A percentile compares a stretch with the other conserved stretches of the same genome.
phyloP scores from a whole-genome alignment of 306 rosid genomes.

The Gleditsia sinensis region DNA sequence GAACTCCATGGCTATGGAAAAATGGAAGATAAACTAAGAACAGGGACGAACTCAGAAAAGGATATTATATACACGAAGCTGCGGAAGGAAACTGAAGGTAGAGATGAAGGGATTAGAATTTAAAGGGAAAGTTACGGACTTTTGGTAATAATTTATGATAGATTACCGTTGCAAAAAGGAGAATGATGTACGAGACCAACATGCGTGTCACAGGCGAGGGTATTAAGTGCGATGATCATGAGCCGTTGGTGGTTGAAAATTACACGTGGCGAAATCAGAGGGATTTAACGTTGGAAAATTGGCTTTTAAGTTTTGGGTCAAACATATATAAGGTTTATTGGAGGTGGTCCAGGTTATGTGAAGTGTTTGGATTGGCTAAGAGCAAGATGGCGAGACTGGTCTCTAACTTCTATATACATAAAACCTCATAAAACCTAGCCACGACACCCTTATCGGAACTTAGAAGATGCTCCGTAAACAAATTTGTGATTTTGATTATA shows the following conservation, averaged over 20 bases:
- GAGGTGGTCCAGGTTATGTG: background rate
- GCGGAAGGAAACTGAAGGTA: background rate
- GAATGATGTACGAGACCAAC: background rate
- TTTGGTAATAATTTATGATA: background rate
- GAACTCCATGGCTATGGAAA: conserved; percentile 32
- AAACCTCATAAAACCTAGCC: too few relatives aligned
- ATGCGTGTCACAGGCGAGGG: conserved; percentile 9
- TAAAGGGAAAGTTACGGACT: background rate
- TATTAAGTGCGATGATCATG: conserved; percentile 1
- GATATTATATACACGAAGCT: too few relatives aligned
- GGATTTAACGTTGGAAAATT: background rate
- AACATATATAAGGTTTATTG: background rate
- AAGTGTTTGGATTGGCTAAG: background rate
- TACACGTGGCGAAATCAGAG: conserved; percentile 31
- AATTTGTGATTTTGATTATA: too few relatives aligned
- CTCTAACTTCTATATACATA: background rate
- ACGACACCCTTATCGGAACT: too few relatives aligned
- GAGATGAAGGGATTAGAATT: background rate
- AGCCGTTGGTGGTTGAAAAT: background rate
- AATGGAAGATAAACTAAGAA: background rate
- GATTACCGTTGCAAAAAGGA: background rate
- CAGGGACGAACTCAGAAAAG: background rate
- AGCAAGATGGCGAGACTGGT: background rate
- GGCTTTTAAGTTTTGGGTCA: background rate
- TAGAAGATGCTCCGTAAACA: too few relatives aligned